Base-by-base conservation (phyloP, 1,284 basidiomycete species). In the Leccinum fallax region DNA sequence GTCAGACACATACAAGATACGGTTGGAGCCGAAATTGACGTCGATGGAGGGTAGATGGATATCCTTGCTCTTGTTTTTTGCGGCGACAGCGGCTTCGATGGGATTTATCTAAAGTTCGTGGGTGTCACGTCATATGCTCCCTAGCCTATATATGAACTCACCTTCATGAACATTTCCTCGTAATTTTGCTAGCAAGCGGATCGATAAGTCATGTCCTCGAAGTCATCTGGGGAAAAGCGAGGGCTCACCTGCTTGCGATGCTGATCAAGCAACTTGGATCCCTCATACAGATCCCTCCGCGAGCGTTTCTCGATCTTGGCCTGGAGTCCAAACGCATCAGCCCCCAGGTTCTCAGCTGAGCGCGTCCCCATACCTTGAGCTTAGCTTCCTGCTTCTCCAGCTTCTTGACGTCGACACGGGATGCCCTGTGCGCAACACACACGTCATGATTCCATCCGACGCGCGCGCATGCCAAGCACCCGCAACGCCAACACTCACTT, bases 361-460 rank as follows among this genome's bases (percentile, higher is more conserved):
- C 3, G 3, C 59, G 49, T 19, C 15, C 30, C 43, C 51, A 30
- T 65, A 88, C 90, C 81, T 90, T 90, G 64, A 99, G 89, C 77
- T 99, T 99, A 4, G 95, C 94, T 77, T 99, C 97, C 69, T 97
- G 95, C 77, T 98, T 98, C 76, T 98, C 97, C 16, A 99, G 87
- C 74, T 98, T 98, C 79, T 94, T 96, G 66, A 99, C 87, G 80
- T 99, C 97, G 61, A 99, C 97, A 54, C 94, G 90, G 53, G 95
- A 96, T 52, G 51, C 51, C 51, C 51, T 52, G 51, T 53, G 49
- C 57, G 63, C 69, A 54, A 51, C 26, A 52, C 26, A 52, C 16
- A 52, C 26, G 51, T 34, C 36, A 67, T 64, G 63, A 40, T 61
- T 61, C 26, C 46, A 6, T 46, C 43, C 19, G n/a, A 46, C 43